A percentile compares a stretch with the other conserved stretches of the same genome.
Conservation (phyloP, 1,139 yeast genomes). For the Ogataea hybrid region DNA sequence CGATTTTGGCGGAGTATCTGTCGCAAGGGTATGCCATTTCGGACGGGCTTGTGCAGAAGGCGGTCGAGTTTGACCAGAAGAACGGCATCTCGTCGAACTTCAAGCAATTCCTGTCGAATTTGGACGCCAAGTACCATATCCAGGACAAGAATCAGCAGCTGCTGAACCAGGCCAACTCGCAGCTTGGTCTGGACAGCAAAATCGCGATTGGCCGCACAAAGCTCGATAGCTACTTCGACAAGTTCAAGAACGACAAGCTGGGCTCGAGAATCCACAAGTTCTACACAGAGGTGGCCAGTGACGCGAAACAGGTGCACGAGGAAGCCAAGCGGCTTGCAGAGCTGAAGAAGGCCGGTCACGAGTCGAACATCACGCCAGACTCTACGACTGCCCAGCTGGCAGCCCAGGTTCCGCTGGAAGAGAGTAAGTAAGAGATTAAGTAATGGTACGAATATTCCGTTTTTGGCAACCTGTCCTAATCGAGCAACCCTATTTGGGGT, state of each 20-base stretch:
- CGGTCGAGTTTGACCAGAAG: slow-evolving; percentile 60
- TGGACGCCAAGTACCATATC: slow-evolving; percentile 62
- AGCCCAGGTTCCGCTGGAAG: slow-evolving; percentile 25
- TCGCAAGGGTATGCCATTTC: slow-evolving; percentile 69
- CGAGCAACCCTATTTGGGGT: slow-evolving; percentile 11
- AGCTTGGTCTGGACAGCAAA: slow-evolving; percentile 38
- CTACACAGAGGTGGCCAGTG: slow-evolving; percentile 52
- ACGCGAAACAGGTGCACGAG: slow-evolving; percentile 62
- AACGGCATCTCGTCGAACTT: slow-evolving; percentile 61
- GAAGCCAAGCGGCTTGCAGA: slow-evolving; percentile 73
- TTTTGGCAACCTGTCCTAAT: slow-evolving; percentile 18
- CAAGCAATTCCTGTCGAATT: slow-evolving; percentile 48
- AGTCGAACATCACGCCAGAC: slow-evolving; percentile 15
- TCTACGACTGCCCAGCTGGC: slow-evolving; percentile 26
- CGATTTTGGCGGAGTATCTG: slow-evolving; percentile 73
- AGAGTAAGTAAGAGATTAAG: neutral
- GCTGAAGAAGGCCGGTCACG: slow-evolving; percentile 39
- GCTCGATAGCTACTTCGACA: slow-evolving; percentile 48
- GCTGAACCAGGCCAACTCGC: slow-evolving; percentile 37
- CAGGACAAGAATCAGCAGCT: slow-evolving; percentile 45
- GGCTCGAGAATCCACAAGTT: slow-evolving; percentile 53
- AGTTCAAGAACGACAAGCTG: slow-evolving; percentile 35
- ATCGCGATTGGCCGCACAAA: slow-evolving; percentile 35
- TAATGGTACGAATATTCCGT: slow-evolving; percentile 6
- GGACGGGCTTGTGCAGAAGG: slow-evolving; percentile 59